phyloP scores from a whole-genome alignment of 495 filamentous ascomycete species.

The Parathielavia appendiculata region DNA sequence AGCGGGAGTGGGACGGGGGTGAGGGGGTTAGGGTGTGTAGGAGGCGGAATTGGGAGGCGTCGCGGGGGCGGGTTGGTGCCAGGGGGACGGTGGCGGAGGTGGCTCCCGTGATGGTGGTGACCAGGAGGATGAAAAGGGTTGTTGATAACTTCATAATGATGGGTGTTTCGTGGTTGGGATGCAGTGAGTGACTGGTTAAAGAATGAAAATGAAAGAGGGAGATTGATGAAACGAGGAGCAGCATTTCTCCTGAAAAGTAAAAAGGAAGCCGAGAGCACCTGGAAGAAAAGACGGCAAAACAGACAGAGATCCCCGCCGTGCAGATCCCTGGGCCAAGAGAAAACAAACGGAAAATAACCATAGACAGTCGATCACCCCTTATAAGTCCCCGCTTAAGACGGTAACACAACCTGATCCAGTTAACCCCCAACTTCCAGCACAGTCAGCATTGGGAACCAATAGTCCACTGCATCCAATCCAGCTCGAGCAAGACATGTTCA shows the following conservation, averaged over 20 bases:
- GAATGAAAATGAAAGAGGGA: background rate
- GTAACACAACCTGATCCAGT: background rate
- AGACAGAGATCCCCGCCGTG: background rate
- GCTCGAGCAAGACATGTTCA: too few species aligned
- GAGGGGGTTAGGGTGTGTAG: background rate
- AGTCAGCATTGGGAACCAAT: background rate
- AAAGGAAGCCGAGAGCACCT: background rate
- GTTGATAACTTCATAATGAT: conserved; percentile 16
- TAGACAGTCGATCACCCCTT: background rate
- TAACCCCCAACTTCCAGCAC: background rate
- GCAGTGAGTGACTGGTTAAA: too few species aligned
- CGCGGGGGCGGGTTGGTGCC: background rate
- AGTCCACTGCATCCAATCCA: conserved; percentile 5
- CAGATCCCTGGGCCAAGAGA: background rate
- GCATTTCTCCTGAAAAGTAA: too few species aligned
- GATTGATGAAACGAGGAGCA: background rate
- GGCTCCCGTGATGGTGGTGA: conserved; percentile 1
- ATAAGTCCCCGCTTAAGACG: conserved; percentile 1
- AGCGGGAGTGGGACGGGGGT: conserved; percentile 10
- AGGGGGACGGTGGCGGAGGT: conserved; percentile 3
- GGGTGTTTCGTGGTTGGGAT: too few species aligned
- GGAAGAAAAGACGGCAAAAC: background rate
- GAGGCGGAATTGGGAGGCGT: background rate
- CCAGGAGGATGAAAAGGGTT: conserved; percentile 12
- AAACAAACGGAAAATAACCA: background rate